Percentiles rank a stretch among this genome's conserved stretches.
phyloP scores from a whole-genome alignment of 1,139 yeast species.

The Geotrichum restrictum region DNA sequence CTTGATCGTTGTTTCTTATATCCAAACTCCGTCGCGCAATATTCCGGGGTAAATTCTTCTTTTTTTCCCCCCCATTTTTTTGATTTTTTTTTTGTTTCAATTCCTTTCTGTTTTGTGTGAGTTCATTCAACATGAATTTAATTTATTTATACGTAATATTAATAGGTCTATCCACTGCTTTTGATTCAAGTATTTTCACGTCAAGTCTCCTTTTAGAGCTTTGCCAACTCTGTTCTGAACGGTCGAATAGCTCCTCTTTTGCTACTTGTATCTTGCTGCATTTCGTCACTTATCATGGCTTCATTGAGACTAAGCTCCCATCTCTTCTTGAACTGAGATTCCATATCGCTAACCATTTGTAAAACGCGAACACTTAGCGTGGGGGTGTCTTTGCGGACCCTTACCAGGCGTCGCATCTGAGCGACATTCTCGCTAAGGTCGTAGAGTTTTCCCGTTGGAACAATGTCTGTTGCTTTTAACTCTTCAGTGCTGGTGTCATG shows the following conservation, averaged over 20 bases:
- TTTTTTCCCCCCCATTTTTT: too few species aligned
- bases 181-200: too few species aligned
- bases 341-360: conserved; percentile 12
- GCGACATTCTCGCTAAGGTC: conserved; percentile 35
- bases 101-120: too few species aligned
- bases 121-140: too few species aligned
- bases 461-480: conserved; percentile 22
- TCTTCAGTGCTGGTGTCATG: too few species aligned
- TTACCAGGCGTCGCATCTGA: conserved; percentile 27
- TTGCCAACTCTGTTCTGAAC: not conserved
- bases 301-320: conserved; percentile 4
- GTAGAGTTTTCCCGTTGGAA: conserved; percentile 31
- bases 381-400: conserved; percentile 22
- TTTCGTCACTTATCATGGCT: not conserved
- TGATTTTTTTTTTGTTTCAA: too few species aligned
- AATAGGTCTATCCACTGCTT: too few species aligned
- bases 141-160: too few species aligned
- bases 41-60: too few species aligned
- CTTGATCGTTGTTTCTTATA: too few species aligned
- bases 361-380: conserved; percentile 17
- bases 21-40: too few species aligned
- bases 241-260: too few species aligned
- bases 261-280: not conserved
- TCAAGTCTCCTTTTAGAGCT: not conserved
- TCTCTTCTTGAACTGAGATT: not conserved